Percentiles rank a stretch among this genome's conserved stretches.
Evolutionary conservation across 495 filamentous ascomycete species (phyloP).

Genomic region (Talaromyces adpressus): DNA sequence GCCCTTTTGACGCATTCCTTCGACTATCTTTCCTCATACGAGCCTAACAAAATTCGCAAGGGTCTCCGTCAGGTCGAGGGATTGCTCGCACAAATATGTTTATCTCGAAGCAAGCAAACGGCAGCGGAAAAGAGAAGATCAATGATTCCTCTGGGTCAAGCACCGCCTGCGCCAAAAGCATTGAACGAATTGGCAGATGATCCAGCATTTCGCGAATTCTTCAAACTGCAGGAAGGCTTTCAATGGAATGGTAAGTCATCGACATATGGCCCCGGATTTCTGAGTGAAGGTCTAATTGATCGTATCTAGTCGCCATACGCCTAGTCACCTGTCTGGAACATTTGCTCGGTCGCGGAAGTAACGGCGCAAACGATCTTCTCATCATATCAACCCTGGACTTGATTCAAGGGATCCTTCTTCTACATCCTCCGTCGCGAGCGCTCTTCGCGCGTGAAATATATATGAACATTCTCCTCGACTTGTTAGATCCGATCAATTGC

Average conservation of each 20-base stretch:
- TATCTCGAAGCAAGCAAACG: conserved; percentile 50
- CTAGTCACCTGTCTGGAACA: conserved; percentile 83
- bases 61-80: conserved; percentile 94
- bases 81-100: conserved; percentile 90
- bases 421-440: conserved; percentile 86
- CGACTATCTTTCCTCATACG: conserved; percentile 92
- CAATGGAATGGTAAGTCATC: conserved; percentile 74
- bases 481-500: conserved; percentile 88
- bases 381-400: conserved; percentile 84
- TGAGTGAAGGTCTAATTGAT: conserved; percentile 4
- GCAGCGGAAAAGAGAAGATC: conserved; percentile 38
- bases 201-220: conserved; percentile 92
- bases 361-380: conserved; percentile 79
- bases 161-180: conserved; percentile 47
- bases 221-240: conserved; percentile 92
- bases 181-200: conserved; percentile 68
- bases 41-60: conserved; percentile 81
- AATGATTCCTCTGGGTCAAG: conserved; percentile 22
- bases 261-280: background rate
- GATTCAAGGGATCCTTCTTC: conserved; percentile 81
- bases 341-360: conserved; percentile 69
- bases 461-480: conserved; percentile 95
- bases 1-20: conserved; percentile 87
- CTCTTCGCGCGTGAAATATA: conserved; percentile 85
- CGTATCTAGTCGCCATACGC: conserved; percentile 62